Base-by-base conservation (phyloP, 306 rosid genomes). In the Benincasa hispida region DNA sequence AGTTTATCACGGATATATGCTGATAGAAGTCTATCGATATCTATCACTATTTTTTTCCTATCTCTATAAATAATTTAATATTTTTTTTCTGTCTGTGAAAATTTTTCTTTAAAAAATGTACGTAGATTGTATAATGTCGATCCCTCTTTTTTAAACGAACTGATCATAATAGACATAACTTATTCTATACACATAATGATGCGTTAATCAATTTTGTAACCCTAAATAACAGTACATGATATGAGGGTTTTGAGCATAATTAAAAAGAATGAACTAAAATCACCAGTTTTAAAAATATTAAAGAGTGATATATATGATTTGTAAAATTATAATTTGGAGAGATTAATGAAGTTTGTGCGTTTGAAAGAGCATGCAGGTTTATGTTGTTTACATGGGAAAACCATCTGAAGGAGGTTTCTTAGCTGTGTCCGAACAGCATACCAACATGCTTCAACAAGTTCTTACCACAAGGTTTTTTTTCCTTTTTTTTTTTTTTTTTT, bases 331-430 rank as follows among this genome's bases (percentile, higher is more conserved):
- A 48, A 4, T 10, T 5, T 5, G 18, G 66, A 61, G 41, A 28
- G 17, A 4, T 9, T 18, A 34, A 32, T 63, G 25, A 63, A 50
- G 57, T 53, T 5, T 50, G 24, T 32, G 21, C 17, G 47, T 18
- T 63, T 63, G n/a, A 8, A 34, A 18, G 15, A 9, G 11, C 5
- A 35, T 35, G 73, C 81, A 78, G 84, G 75, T 78, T 5, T 76
- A 82, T 53, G 54, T 82, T 77, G 84, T 82, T 50, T 78, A 82
- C 61, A 73, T 82, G 81, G 81, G 84, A 12, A 74, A 78, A 21
- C 76, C 62, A 59, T 55, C 39, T 58, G 35, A 45, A 21, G 76
- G 76, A 5, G 42, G 21, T 39, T 54, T 77, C 58, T 63, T 72
- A 14, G 42, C 78, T 7, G 41, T 6, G 10, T 72, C 76, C 0